A percentile compares a stretch with the other conserved stretches of the same genome.
phyloP scores from a whole-genome alignment of 768 basidiomycete genomes.

The Leccinum longicurvipes region DNA sequence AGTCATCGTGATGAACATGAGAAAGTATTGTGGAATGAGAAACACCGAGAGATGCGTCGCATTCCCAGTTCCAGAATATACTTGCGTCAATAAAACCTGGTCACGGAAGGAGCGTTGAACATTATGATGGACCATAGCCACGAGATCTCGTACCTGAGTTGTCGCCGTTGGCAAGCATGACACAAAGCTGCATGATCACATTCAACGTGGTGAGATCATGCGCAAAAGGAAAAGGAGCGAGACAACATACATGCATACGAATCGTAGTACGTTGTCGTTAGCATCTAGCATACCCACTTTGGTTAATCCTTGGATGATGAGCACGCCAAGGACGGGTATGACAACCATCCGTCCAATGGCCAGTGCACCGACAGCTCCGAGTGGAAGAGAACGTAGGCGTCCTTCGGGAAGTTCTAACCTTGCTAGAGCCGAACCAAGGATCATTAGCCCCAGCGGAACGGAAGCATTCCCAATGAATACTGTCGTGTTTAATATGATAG shows the following conservation, averaged over 20 bases:
- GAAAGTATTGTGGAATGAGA: constrained; percentile 53
- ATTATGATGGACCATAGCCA: background rate
- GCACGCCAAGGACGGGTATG: constrained; percentile 58
- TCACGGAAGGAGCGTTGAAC: background rate
- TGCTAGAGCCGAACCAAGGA: constrained; percentile 61
- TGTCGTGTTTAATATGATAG: constrained; percentile 54
- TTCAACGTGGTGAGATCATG: background rate
- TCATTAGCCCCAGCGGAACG: constrained; percentile 61
- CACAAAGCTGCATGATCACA: constrained; percentile 40
- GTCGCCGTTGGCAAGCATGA: constrained; percentile 62
- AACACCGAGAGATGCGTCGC: constrained; percentile 62
- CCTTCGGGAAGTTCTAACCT: constrained; percentile 47
- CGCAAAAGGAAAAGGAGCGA: background rate
- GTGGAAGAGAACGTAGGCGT: constrained; percentile 44
- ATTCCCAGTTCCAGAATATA: constrained; percentile 61
- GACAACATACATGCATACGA: constrained; percentile 62
- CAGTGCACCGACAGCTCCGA: constrained; percentile 51
- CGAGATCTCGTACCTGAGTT: constrained; percentile 41
- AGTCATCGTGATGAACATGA: constrained; percentile 40
- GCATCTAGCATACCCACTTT: constrained; percentile 42
- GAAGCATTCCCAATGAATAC: constrained; percentile 60
- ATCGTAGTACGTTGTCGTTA: constrained; percentile 57
- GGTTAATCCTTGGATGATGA: constrained; percentile 52
- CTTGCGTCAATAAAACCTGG: constrained; percentile 62
- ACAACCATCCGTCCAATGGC: constrained; percentile 55